Evolutionary conservation across 2,329 filamentous ascomycete species (phyloP).

Genomic region (Orbilia ellipsospora): DNA sequence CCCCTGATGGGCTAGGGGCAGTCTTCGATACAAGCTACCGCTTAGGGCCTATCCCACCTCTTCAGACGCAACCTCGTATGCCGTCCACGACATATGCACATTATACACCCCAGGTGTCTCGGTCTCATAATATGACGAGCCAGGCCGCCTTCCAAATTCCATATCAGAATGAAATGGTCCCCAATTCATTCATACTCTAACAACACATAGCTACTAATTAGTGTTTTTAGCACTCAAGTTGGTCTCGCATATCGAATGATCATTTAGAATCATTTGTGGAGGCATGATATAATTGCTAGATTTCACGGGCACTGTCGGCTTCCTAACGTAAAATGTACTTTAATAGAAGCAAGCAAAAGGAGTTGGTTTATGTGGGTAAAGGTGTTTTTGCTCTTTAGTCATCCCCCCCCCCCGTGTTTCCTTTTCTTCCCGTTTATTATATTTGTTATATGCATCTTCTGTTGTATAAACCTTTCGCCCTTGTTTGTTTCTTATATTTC

Average conservation of each 20-base stretch:
- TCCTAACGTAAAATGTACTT: conserved; percentile 50
- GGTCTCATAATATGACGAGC: conserved; percentile 34
- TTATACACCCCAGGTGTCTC: conserved; percentile 41
- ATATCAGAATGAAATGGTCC: conserved; percentile 48
- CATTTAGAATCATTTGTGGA: conserved; percentile 37
- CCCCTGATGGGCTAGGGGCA: conserved; percentile 44
- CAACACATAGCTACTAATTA: conserved; percentile 1
- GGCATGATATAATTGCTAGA: conserved; percentile 30
- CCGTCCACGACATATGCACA: conserved; percentile 47
- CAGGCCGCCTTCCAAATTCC: conserved; percentile 33
- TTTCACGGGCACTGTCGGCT: conserved; percentile 45
- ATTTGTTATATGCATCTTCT: neutral
- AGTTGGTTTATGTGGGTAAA: conserved; percentile 52
- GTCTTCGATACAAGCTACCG: conserved; percentile 52
- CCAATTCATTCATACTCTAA: conserved; percentile 48
- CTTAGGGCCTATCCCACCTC: conserved; percentile 42
- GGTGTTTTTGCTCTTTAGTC: conserved; percentile 37
- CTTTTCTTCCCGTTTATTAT: neutral
- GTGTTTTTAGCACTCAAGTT: conserved; percentile 7
- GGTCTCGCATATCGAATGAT: neutral
- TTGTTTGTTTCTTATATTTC: neutral
- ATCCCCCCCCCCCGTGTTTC: conserved; percentile 6
- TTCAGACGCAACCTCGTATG: conserved; percentile 52
- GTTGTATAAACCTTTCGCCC: neutral
- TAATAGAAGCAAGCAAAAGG: conserved; percentile 55